Evolutionary conservation across 2,329 filamentous ascomycete genomes (phyloP), one percentile per base, ranked within the genome.

Genomic region (Ophiocordyceps robertsii): DNA sequence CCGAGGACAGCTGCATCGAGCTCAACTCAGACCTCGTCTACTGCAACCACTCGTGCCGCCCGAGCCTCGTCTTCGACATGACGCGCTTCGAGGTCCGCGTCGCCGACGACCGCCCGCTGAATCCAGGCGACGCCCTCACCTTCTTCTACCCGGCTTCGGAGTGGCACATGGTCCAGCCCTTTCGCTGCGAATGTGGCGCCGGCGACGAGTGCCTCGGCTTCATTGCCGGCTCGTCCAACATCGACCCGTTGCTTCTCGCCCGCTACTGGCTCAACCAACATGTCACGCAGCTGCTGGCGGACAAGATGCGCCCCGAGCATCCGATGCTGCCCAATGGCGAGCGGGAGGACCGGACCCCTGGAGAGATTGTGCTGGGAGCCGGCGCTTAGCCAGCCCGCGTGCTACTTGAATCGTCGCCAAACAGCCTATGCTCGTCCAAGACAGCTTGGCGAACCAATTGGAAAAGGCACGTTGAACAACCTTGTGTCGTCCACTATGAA

Each of bases 321-420:
- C 21, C 4, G 10, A 1, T 3, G 19, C 19, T 33, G 29, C 19
- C 30, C 21, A 21, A 21, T 33, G 39, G 39, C 12, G 13, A 32
- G n/a, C 16, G 16, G 0, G 29, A 21, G 10, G 11, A 10, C 10
- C 57, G 44, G 7, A 56, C 49, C 1, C 39, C 46, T 1, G 53
- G 45, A 3, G 16, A 37, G 16, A 27, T 45, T 35, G 32, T 61
- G 62, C 12, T 58, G 50, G 10, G 60, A 61, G 3, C 60, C 60
- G 2, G 48, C 52, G 36, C 36, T 37, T 27, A 37, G 29, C n/a
- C n/a, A n/a, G n/a, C n/a, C n/a, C n/a, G n/a, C n/a, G n/a, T n/a
- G n/a, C n/a, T n/a, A n/a, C n/a, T n/a, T n/a, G n/a, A n/a, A n/a
- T n/a, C n/a, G n/a, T n/a, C n/a, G n/a, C n/a, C n/a, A n/a, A n/a